Conservation (phyloP, 176 grass and related monocot genomes). For the Avena sativa region DNA sequence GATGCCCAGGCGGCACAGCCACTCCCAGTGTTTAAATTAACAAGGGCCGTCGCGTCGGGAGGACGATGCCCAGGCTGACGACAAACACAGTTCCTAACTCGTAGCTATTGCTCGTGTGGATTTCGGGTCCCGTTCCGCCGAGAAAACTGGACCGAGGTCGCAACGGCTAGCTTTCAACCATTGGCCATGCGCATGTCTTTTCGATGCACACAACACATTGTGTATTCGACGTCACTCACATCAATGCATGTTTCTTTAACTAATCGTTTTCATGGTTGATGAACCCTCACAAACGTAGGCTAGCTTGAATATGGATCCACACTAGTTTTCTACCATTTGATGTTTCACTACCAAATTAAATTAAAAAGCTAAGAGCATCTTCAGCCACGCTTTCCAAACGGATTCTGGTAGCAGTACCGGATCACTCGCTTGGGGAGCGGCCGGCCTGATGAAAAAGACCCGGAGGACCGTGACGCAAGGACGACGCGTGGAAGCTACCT, state of each 20-base stretch:
- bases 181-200: not conserved
- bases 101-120: constrained; percentile 33
- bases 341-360: too few species aligned
- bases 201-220: not conserved
- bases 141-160: constrained; percentile 46
- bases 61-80: constrained; percentile 40
- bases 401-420: too few species aligned
- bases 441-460: too few species aligned
- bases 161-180: constrained; percentile 55
- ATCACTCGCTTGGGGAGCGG: too few species aligned
- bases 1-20: too few species aligned
- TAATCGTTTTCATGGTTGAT: constrained; percentile 17
- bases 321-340: too few species aligned
- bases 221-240: constrained; percentile 23
- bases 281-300: not conserved
- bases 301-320: too few species aligned
- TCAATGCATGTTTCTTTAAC: not conserved
- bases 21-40: not conserved
- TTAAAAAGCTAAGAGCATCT: too few species aligned
- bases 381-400: too few species aligned
- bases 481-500: too few species aligned
- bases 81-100: constrained; percentile 31
- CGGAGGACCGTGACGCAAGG: too few species aligned
- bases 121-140: constrained; percentile 43
- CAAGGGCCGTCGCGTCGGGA: constrained; percentile 23